These are phyloP conservation scores for Russula griseocarnosa DNA, from an alignment of 768 basidiomycete genomes.

Conservation along the genomic window DNA sequence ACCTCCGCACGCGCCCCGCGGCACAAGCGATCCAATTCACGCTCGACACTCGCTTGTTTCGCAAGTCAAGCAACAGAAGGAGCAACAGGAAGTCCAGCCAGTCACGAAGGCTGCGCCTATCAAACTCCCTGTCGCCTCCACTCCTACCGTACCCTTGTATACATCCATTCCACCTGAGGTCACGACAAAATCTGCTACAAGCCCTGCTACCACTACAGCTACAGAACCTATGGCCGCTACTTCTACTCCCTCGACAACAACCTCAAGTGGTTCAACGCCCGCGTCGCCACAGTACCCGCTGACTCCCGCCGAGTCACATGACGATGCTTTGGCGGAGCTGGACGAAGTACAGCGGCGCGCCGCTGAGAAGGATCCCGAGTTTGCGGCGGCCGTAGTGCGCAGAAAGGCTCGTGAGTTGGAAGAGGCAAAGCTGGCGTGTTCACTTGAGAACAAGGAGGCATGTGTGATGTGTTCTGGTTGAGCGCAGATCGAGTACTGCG, in stretches of 20 bases:
- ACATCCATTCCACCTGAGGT: constrained; percentile 13
- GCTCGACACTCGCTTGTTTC: constrained; percentile 76
- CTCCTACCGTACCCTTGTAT: constrained; percentile 3
- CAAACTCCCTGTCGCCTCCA: constrained; percentile 5
- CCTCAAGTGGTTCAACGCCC: constrained; percentile 31
- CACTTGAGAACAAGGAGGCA: constrained; percentile 90
- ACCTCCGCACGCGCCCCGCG: constrained; percentile 90
- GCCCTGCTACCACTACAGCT: background rate
- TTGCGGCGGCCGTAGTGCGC: constrained; percentile 69
- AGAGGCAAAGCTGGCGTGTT: constrained; percentile 77
- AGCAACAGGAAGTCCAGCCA: constrained; percentile 16
- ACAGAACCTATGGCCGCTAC: background rate
- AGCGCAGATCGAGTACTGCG: constrained; percentile 26
- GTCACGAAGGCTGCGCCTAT: background rate
- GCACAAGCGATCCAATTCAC: constrained; percentile 98
- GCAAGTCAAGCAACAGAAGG: constrained; percentile 49
- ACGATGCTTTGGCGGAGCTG: constrained; percentile 37
- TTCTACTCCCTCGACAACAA: constrained; percentile 24
- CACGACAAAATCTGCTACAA: background rate
- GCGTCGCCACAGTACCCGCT: constrained; percentile 32
- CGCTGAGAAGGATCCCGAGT: constrained; percentile 65
- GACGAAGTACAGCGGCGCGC: constrained; percentile 51
- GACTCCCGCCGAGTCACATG: constrained; percentile 26
- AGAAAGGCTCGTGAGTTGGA: constrained; percentile 72
- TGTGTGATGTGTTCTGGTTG: constrained; percentile 89